Percentiles rank a stretch among this genome's conserved stretches.
phyloP scores from a whole-genome alignment of 2,329 filamentous ascomycete genomes.

The Phoma herbarum region DNA sequence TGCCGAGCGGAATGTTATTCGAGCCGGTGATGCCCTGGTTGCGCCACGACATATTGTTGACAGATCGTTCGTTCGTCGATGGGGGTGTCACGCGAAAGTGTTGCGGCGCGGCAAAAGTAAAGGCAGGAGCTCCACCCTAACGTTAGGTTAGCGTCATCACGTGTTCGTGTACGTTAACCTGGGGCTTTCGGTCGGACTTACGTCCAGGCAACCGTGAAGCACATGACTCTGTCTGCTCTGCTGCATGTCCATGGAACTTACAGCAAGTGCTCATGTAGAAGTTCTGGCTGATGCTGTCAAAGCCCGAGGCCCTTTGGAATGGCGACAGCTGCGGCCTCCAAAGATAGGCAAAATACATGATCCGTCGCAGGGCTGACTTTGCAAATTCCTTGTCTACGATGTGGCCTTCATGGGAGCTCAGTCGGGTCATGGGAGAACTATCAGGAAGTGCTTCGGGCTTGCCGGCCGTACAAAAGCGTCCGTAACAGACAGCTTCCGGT shows the following conservation, averaged over 20 bases:
- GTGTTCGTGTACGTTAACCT: conserved; percentile 3
- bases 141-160: background rate
- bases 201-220: background rate
- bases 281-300: background rate
- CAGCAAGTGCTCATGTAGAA: background rate
- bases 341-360: background rate
- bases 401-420: background rate
- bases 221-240: background rate
- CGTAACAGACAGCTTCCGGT: too few species aligned
- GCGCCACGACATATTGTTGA: conserved; percentile 67
- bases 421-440: too few species aligned
- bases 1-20: conserved; percentile 96
- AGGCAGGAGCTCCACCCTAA: conserved; percentile 4
- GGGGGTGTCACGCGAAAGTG: conserved; percentile 21
- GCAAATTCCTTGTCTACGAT: background rate
- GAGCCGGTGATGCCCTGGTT: conserved; percentile 90
- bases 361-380: background rate
- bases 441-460: background rate
- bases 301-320: background rate
- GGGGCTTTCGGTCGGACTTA: background rate
- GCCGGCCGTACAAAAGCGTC: too few species aligned
- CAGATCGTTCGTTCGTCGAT: conserved; percentile 20
- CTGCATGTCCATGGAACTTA: background rate
- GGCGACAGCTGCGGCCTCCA: background rate
- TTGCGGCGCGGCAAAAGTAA: conserved; percentile 19